A percentile compares a stretch with the other conserved stretches of the same genome.
phyloP scores from a whole-genome alignment of 352 stramenopile genomes.

The Peronospora belbahrii region DNA sequence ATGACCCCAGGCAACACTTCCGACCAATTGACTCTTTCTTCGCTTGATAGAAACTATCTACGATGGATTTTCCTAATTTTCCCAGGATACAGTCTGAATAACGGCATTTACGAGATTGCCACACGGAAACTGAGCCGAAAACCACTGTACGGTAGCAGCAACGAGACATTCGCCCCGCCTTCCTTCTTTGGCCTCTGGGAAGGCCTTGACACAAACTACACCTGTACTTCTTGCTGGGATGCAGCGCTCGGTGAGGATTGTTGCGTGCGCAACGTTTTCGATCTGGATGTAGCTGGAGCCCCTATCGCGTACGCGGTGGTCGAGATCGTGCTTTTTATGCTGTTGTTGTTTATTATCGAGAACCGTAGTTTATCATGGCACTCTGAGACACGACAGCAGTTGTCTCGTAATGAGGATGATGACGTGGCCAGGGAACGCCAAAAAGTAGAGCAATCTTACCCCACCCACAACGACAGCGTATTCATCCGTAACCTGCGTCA shows the following conservation, averaged over 20 bases:
- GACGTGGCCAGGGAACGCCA: slow-evolving; percentile 37
- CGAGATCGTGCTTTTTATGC: slow-evolving; percentile 44
- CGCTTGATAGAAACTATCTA: slow-evolving; percentile 58
- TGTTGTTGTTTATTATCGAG: slow-evolving; percentile 40
- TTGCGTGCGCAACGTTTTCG: slow-evolving; percentile 44
- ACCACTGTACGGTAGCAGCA: slow-evolving; percentile 29
- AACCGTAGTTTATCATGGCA: slow-evolving; percentile 25
- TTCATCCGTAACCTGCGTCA: slow-evolving; percentile 44
- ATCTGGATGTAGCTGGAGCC: slow-evolving; percentile 47
- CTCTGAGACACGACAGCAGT: slow-evolving; percentile 6
- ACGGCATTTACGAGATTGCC: slow-evolving; percentile 61
- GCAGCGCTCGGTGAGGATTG: slow-evolving; percentile 20
- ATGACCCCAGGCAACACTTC: slow-evolving; percentile 16
- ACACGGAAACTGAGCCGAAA: slow-evolving; percentile 60
- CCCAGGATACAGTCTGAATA: slow-evolving; percentile 60
- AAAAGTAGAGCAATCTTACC: slow-evolving; percentile 22
- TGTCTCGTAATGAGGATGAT: slow-evolving; percentile 27
- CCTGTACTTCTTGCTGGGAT: slow-evolving; percentile 50
- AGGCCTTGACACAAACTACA: slow-evolving; percentile 35
- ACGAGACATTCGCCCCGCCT: slow-evolving; percentile 20
- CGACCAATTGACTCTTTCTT: slow-evolving; percentile 43
- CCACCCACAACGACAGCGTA: slow-evolving; percentile 22
- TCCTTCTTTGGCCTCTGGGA: slow-evolving; percentile 53
- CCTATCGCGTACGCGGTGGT: slow-evolving; percentile 42
- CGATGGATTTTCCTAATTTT: slow-evolving; percentile 69